A percentile compares a stretch with the other conserved stretches of the same genome.
Conservation (phyloP, 306 rosid genomes). For the Vigna nakashimae region DNA sequence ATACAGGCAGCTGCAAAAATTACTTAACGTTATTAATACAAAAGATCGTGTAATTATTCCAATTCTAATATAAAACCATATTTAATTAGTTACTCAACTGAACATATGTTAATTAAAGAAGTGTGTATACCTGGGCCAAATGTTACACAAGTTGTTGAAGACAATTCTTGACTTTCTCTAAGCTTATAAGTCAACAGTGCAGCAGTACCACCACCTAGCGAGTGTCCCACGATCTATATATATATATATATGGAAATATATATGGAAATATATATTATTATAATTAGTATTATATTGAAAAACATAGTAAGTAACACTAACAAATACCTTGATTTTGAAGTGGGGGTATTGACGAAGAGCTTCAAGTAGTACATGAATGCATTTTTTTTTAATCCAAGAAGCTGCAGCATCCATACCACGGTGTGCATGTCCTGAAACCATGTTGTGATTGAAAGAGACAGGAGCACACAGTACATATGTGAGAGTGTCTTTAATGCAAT, state of each 20-base stretch:
- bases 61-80: not conserved
- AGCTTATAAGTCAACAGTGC: slow-evolving; percentile 85
- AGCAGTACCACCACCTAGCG: slow-evolving; percentile 98
- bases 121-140: slow-evolving; percentile 79
- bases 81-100: not conserved
- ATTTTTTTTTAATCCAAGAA: no score
- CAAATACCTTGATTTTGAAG: slow-evolving; percentile 68
- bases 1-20: not conserved
- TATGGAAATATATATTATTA: not conserved
- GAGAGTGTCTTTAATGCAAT: slow-evolving; percentile 88
- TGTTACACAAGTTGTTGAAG: slow-evolving; percentile 74
- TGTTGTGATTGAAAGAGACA: slow-evolving; percentile 87
- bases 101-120: not conserved
- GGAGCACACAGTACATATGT: slow-evolving; percentile 95
- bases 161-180: slow-evolving; percentile 73
- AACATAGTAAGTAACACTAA: no score
- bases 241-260: no score
- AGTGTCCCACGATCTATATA: slow-evolving; percentile 87
- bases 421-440: slow-evolving; percentile 90
- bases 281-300: not conserved
- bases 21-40: no score
- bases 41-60: no score
- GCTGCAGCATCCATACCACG: slow-evolving; percentile 99
- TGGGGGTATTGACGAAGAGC: slow-evolving; percentile 75
- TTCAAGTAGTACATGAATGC: slow-evolving; percentile 70